phyloP scores from a whole-genome alignment of 139 green algal species.

The Pedinophyceae sp. region DNA sequence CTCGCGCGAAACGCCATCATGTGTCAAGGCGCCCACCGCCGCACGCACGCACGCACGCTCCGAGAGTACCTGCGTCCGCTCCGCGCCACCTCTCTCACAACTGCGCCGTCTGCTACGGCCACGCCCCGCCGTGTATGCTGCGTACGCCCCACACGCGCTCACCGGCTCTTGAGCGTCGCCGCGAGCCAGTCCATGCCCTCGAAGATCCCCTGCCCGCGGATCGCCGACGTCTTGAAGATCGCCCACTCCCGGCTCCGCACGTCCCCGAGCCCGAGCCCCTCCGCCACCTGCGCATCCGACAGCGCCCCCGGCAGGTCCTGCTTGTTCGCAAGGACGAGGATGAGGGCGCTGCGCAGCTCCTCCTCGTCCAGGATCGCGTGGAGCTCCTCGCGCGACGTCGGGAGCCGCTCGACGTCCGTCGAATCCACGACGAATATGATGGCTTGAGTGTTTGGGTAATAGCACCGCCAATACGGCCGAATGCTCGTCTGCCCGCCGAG shows the following conservation, averaged over 20 bases:
- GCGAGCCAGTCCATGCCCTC: slow-evolving; percentile 88
- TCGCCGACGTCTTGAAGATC: slow-evolving; percentile 91
- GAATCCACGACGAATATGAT: slow-evolving; percentile 99
- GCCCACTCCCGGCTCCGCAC: slow-evolving; percentile 89
- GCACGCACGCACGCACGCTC: too few relatives aligned
- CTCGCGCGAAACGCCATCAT: too few relatives aligned
- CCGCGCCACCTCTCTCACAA: too few relatives aligned
- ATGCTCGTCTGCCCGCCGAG: slow-evolving; percentile 84
- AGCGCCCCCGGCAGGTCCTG: slow-evolving; percentile 88
- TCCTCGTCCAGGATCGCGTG: slow-evolving; percentile 95
- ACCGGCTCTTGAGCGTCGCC: too few relatives aligned
- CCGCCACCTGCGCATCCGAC: slow-evolving; percentile 74
- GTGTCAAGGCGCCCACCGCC: too few relatives aligned
- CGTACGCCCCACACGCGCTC: too few relatives aligned
- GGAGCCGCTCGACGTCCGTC: slow-evolving; percentile 81
- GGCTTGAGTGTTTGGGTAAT: slow-evolving; percentile 94
- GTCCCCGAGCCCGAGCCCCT: slow-evolving; percentile 71
- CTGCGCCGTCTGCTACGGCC: too few relatives aligned
- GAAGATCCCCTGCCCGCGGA: slow-evolving; percentile 90
- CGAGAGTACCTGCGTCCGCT: too few relatives aligned
- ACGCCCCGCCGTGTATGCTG: too few relatives aligned
- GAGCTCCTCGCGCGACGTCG: slow-evolving; percentile 68
- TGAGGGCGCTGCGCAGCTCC: slow-evolving; percentile 78
- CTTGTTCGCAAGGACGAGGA: slow-evolving; percentile 99
- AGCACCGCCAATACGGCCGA: slow-evolving; percentile 97